Conservation (phyloP, 1,284 basidiomycete genomes). For the Phylloboletellus chloephorus region DNA sequence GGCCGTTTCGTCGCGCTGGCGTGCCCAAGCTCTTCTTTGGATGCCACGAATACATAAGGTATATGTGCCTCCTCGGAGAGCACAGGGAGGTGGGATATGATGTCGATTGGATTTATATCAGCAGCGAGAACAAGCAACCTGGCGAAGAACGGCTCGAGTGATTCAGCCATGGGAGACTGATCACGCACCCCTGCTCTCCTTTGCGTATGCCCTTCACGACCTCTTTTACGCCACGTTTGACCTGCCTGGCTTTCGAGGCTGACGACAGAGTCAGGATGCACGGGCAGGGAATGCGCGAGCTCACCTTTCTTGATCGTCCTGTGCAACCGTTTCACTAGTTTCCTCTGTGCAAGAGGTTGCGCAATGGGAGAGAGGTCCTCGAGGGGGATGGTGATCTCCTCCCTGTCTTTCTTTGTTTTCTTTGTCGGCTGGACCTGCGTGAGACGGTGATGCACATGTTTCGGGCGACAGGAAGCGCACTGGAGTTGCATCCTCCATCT, state of each 20-base stretch:
- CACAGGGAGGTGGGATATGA: slow-evolving; percentile 94
- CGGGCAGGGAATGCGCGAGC: slow-evolving; percentile 16
- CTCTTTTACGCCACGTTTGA: slow-evolving; percentile 95
- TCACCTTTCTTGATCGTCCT: slow-evolving; percentile 89
- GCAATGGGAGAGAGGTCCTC: slow-evolving; percentile 89
- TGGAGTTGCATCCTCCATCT: slow-evolving; percentile 47
- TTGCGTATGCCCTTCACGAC: slow-evolving; percentile 94
- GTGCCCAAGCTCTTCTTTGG: slow-evolving; percentile 92
- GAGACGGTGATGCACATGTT: slow-evolving; percentile 4
- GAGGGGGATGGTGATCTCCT: slow-evolving; percentile 63
- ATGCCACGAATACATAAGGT: slow-evolving; percentile 85
- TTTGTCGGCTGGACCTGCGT: slow-evolving; percentile 41
- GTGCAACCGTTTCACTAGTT: slow-evolving; percentile 87
- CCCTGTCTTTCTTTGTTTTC: slow-evolving; percentile 57
- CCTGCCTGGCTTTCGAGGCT: slow-evolving; percentile 89
- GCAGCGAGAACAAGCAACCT: slow-evolving; percentile 91
- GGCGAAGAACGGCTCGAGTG: slow-evolving; percentile 7
- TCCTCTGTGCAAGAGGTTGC: slow-evolving; percentile 85
- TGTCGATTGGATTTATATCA: slow-evolving; percentile 97
- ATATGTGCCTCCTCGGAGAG: slow-evolving; percentile 93
- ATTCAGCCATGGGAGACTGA: slow-evolving; percentile 2
- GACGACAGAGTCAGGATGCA: slow-evolving; percentile 8
- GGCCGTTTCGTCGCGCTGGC: slow-evolving; percentile 97
- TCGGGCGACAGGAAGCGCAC: slow-evolving; percentile 27
- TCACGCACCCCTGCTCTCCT: slow-evolving; percentile 84